Conservation (phyloP, 1,139 yeast genomes). For the Blastobotrys ciferrii region DNA sequence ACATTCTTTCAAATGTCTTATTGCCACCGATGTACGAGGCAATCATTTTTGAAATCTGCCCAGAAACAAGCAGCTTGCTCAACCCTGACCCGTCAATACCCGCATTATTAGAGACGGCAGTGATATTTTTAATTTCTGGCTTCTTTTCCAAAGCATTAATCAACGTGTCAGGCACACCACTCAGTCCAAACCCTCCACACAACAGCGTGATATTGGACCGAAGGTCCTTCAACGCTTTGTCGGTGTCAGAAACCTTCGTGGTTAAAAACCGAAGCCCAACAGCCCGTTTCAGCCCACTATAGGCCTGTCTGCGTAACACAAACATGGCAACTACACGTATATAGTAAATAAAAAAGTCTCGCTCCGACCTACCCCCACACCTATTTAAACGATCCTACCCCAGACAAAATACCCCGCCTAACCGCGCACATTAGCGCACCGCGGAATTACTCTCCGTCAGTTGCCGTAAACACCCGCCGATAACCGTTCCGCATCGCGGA, state of each 20-base stretch:
- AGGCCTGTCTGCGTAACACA: not conserved
- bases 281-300: not conserved
- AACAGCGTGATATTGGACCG: slow-evolving; percentile 31
- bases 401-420: too few relatives aligned
- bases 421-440: too few relatives aligned
- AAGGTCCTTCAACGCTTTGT: slow-evolving; percentile 1
- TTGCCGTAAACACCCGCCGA: too few relatives aligned
- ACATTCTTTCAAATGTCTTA: slow-evolving; percentile 43
- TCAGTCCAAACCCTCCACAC: slow-evolving; percentile 52
- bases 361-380: too few relatives aligned
- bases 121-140: slow-evolving; percentile 38
- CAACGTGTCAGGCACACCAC: slow-evolving; percentile 49
- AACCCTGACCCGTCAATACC: slow-evolving; percentile 50
- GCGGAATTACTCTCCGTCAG: too few relatives aligned
- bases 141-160: slow-evolving; percentile 40
- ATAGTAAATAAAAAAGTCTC: too few relatives aligned
- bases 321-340: too few relatives aligned
- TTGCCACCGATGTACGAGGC: slow-evolving; percentile 50
- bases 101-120: slow-evolving; percentile 52
- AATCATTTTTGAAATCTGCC: slow-evolving; percentile 47
- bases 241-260: not conserved
- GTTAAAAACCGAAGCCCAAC: not conserved
- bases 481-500: too few relatives aligned
- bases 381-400: too few relatives aligned
- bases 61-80: slow-evolving; percentile 42